phyloP scores from a whole-genome alignment of 1,284 basidiomycete genomes.

The Termitomyces sp. region DNA sequence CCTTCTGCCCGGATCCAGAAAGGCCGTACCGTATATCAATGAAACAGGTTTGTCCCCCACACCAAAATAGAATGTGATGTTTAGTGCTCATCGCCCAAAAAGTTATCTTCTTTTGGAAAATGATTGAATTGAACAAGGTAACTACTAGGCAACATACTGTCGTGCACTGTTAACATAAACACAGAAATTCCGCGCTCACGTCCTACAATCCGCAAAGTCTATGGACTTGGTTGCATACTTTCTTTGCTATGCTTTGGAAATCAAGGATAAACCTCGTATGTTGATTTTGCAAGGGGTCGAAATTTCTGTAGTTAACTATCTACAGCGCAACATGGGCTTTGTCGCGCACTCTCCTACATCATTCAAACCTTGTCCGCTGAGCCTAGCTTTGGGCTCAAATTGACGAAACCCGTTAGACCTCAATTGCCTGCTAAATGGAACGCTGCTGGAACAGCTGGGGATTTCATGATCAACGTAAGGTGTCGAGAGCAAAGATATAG shows the following conservation, averaged over 20 bases:
- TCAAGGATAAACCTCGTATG: constrained; percentile 87
- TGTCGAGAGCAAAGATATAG: neutral
- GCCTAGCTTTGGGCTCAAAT: constrained; percentile 62
- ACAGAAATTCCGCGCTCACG: constrained; percentile 81
- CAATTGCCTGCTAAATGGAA: constrained; percentile 73
- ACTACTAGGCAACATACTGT: constrained; percentile 3
- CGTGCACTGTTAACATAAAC: constrained; percentile 5
- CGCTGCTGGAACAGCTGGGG: constrained; percentile 68
- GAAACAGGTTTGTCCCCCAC: constrained; percentile 61
- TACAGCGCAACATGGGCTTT: constrained; percentile 84
- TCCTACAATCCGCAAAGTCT: constrained; percentile 75
- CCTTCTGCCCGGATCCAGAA: constrained; percentile 77
- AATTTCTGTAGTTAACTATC: constrained; percentile 1
- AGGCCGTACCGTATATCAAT: constrained; percentile 73
- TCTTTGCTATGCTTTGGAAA: constrained; percentile 74
- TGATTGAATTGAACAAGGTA: constrained; percentile 88
- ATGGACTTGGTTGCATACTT: constrained; percentile 75
- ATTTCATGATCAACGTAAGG: constrained; percentile 83
- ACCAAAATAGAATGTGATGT: constrained; percentile 10
- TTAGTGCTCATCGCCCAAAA: neutral
- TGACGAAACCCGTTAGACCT: constrained; percentile 59
- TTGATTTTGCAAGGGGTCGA: constrained; percentile 5
- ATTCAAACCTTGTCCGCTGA: constrained; percentile 90
- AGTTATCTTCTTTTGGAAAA: constrained; percentile 89
- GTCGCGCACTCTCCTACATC: constrained; percentile 86